Percentiles rank a stretch among this genome's conserved stretches.
Conservation (phyloP, 805 yeast genomes). For the Kazachstania martiniae region DNA sequence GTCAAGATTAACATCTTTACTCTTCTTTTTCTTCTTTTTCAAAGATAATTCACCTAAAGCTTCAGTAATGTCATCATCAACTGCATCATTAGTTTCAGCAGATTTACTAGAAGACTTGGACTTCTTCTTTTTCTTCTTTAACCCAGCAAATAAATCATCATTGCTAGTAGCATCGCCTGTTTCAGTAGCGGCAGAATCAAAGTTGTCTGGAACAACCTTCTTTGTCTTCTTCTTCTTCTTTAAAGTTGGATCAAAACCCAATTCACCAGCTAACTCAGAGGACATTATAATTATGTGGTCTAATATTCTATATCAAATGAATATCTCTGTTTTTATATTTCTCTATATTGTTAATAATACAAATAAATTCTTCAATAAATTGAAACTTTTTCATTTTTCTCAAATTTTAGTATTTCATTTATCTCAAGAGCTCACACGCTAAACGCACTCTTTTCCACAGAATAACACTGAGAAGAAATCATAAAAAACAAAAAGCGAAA, state of each 20-base stretch:
- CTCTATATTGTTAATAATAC: too few species aligned
- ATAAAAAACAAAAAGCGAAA: too few species aligned
- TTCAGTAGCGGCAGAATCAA: slow-evolving; percentile 31
- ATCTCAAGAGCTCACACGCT: too few species aligned
- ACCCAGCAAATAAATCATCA: slow-evolving; percentile 63
- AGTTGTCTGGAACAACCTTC: slow-evolving; percentile 33
- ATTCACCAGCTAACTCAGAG: slow-evolving; percentile 29
- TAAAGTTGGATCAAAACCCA: slow-evolving; percentile 64
- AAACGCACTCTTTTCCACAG: too few species aligned
- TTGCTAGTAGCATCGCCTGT: slow-evolving; percentile 26
- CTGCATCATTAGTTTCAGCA: slow-evolving; percentile 14
- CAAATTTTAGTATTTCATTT: too few species aligned
- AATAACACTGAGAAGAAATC: too few species aligned
- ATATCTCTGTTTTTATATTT: too few species aligned
- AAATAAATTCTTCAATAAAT: too few species aligned
- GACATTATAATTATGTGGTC: too few species aligned
- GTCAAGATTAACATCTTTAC: slow-evolving; percentile 45
- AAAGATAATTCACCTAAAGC: slow-evolving; percentile 60
- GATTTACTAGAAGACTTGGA: slow-evolving; percentile 31
- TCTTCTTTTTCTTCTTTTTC: slow-evolving; percentile 79
- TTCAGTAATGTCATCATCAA: slow-evolving; percentile 40
- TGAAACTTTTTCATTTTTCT: too few species aligned
- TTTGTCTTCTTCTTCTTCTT: slow-evolving; percentile 71
- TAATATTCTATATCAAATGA: too few species aligned
- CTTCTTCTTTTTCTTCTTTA: slow-evolving; percentile 82